Conservation (phyloP, 2,329 filamentous ascomycete genomes). For the Ophiobolus disseminans region DNA sequence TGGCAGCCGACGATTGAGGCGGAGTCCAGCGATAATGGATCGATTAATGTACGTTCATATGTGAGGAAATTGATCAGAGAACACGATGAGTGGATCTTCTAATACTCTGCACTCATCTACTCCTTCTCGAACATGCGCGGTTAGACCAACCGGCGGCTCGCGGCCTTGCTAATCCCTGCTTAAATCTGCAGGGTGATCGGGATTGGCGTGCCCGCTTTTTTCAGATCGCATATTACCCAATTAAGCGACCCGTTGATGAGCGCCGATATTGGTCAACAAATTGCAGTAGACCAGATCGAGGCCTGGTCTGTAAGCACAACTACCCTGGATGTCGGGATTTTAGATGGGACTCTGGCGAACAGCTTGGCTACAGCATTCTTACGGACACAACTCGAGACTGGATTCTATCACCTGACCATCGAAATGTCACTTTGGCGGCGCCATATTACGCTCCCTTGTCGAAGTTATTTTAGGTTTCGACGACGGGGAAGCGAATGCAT, state of each 20-base stretch:
- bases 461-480: constrained; percentile 37
- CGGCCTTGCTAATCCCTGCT: constrained; percentile 25
- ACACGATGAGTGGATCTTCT: constrained; percentile 12
- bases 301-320: constrained; percentile 44
- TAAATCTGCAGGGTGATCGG: constrained; percentile 31
- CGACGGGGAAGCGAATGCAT: constrained; percentile 12
- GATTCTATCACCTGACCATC: constrained; percentile 36
- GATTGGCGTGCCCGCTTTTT: constrained; percentile 22
- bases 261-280: constrained; percentile 32
- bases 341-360: constrained; percentile 5
- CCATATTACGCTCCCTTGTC: constrained; percentile 26
- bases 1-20: constrained; percentile 14
- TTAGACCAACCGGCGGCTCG: constrained; percentile 16
- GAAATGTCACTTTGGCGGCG: constrained; percentile 24
- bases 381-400: constrained; percentile 8
- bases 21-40: constrained; percentile 12
- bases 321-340: constrained; percentile 28
- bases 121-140: constrained; percentile 13
- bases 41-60: constrained; percentile 33
- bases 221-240: constrained; percentile 40
- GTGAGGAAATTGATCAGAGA: constrained; percentile 17
- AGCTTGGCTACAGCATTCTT: constrained; percentile 12
- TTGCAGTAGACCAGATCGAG: constrained; percentile 40
- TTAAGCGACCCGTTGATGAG: constrained; percentile 38
- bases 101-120: constrained; percentile 15